Conservation (phyloP, 2,329 filamentous ascomycete species). For the Aquanectria penicillioides region DNA sequence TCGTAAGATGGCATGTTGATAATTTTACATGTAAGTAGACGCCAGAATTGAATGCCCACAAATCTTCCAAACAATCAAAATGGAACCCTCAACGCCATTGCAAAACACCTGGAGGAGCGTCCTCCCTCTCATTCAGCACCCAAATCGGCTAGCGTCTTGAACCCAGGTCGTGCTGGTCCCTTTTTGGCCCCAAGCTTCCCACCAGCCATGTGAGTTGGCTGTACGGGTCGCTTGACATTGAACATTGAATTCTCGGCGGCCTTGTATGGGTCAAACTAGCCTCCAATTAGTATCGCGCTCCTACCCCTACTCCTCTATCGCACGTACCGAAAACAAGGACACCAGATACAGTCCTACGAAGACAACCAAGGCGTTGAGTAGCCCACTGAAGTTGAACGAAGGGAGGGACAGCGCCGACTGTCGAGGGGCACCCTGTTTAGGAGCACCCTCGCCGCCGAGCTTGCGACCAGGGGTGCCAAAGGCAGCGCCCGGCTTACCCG, state of each 20-base stretch:
- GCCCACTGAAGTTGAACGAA: slow-evolving; percentile 50
- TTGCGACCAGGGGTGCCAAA: slow-evolving; percentile 68
- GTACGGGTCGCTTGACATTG: slow-evolving; percentile 58
- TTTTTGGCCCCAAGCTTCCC: slow-evolving; percentile 34
- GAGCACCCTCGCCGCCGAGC: slow-evolving; percentile 56
- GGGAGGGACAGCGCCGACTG: slow-evolving; percentile 33
- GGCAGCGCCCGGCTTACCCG: slow-evolving; percentile 54
- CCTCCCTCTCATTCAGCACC: slow-evolving; percentile 41
- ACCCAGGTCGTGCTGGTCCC: slow-evolving; percentile 48
- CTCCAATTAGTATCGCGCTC: too few relatives aligned
- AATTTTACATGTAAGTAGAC: not conserved
- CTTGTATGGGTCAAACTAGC: slow-evolving; percentile 70
- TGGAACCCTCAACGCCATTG: slow-evolving; percentile 7
- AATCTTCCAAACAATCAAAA: not conserved
- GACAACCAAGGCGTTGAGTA: slow-evolving; percentile 61
- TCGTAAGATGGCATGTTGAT: not conserved
- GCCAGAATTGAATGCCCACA: not conserved
- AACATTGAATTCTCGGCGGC: slow-evolving; percentile 68
- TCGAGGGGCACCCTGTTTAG: slow-evolving; percentile 17
- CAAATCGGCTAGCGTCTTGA: slow-evolving; percentile 66
- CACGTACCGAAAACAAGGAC: slow-evolving; percentile 68
- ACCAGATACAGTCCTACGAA: slow-evolving; percentile 71
- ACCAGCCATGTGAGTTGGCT: slow-evolving; percentile 39
- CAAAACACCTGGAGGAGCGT: slow-evolving; percentile 5
- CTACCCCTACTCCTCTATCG: slow-evolving; percentile 35